Conservation (phyloP, 352 stramenopile genomes). For the Phytophthora hybrid region DNA sequence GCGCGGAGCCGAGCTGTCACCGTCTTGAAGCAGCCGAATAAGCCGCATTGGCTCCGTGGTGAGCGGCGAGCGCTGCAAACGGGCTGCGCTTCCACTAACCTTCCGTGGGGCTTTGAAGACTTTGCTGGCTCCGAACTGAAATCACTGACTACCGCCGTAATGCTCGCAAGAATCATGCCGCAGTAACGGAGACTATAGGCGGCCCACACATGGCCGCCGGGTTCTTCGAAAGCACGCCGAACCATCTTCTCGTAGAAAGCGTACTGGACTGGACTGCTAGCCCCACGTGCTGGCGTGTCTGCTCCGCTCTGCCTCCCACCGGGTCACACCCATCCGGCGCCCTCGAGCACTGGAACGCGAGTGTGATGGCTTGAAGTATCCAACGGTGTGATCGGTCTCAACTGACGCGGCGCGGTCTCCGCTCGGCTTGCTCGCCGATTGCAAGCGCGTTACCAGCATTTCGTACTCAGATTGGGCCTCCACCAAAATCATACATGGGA, state of each 20-base stretch:
- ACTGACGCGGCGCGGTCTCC: not conserved
- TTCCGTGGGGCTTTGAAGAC: not conserved
- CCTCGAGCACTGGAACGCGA: constrained; percentile 17
- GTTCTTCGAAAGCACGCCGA: constrained; percentile 41
- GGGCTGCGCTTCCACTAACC: not conserved
- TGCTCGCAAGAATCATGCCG: constrained; percentile 31
- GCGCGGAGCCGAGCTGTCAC: not conserved
- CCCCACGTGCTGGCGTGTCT: constrained; percentile 4
- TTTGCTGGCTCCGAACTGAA: constrained; percentile 35
- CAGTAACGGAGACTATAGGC: constrained; percentile 36
- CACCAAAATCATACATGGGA: constrained; percentile 4
- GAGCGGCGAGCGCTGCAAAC: not conserved
- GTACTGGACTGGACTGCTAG: constrained; percentile 21
- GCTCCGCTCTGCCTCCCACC: not conserved
- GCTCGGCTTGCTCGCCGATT: not conserved
- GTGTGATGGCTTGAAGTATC: not conserved
- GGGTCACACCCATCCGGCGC: constrained; percentile 2
- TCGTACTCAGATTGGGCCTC: too few relatives aligned
- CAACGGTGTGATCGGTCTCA: not conserved
- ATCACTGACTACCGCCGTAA: constrained; percentile 34
- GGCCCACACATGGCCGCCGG: constrained; percentile 16
- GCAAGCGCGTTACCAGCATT: not conserved
- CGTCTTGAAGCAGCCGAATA: constrained; percentile 28
- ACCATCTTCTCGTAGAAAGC: constrained; percentile 21
- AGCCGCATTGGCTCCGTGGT: constrained; percentile 2